These are phyloP conservation scores for Friedmanniomyces simplex DNA, from an alignment of 495 filamentous ascomycete genomes.

Conservation along the genomic window DNA sequence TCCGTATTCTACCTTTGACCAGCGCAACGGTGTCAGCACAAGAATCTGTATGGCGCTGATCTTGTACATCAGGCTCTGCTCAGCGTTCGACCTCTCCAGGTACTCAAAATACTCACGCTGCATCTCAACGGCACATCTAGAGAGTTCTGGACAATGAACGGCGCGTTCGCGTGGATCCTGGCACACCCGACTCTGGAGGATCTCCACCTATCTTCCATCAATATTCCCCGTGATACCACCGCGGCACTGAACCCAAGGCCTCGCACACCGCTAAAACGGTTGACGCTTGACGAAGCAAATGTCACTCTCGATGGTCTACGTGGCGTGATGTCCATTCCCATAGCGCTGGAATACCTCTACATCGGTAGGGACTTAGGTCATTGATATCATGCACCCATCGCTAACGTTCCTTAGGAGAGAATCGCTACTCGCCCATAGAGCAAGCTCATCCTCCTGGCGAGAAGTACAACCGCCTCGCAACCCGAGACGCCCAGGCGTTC, in stretches of 20 bases:
- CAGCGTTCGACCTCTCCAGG: not conserved
- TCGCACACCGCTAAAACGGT: not conserved
- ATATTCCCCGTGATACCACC: not conserved
- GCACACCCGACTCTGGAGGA: slow-evolving; percentile 3
- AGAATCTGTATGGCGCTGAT: not conserved
- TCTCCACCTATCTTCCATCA: slow-evolving; percentile 3
- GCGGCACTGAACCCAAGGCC: not conserved
- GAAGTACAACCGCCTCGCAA: not conserved
- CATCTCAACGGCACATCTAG: slow-evolving; percentile 3
- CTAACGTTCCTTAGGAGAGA: not conserved
- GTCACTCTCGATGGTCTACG: not conserved
- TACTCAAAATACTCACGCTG: not conserved
- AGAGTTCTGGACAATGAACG: not conserved
- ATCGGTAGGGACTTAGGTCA: not conserved
- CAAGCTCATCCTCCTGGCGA: not conserved
- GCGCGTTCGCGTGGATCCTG: not conserved
- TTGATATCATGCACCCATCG: not conserved
- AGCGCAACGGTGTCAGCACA: too few species aligned
- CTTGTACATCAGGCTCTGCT: not conserved
- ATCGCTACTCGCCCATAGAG: not conserved
- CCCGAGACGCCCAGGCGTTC: not conserved
- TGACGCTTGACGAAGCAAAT: slow-evolving; percentile 6
- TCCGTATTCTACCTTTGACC: not conserved
- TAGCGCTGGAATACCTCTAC: not conserved
- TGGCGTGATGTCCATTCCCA: not conserved